Evolutionary conservation across 208 protist genomes (phyloP), one percentile per base, ranked within the genome.

Genomic region (Trypanosomatidae sp.): DNA sequence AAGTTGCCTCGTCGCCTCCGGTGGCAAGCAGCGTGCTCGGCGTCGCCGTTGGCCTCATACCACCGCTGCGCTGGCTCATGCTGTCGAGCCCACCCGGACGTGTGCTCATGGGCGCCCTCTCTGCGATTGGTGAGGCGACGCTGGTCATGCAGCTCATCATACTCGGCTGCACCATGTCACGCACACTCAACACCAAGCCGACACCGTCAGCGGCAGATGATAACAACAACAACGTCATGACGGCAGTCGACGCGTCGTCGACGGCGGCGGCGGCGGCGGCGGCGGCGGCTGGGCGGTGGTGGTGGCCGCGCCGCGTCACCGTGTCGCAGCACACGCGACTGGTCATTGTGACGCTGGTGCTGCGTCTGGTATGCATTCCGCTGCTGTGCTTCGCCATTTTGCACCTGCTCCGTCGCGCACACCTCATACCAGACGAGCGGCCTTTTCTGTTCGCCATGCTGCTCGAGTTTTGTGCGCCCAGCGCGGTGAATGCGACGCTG

Each of bases 401-500:
- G 37, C 71, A 87, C 39, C 2, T 53, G 22, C 56, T 87, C 7
- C 33, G 78, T 25, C 55, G 44, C 13, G 32, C 33, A 8, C 33
- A 52, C n/a, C n/a, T 78, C 15, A 66, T 87, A 45, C 61, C 68
- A 3, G 61, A 40, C 21, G 63, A 82, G 33, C 53, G 47, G 18
- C 65, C 72, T 0, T 82, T 82, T 42, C 39, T 87, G 15, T 41
- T 87, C 4, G 54, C 66, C n/a, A 82, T 83, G 47, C 51, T 87
- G 23, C 47, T 87, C 5, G 61, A 62, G 7, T 54, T 66, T 45
- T 70, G 64, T 43, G 75, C 77, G 10, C 77, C 77, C 11, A 58
- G 71, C 1, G 69, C 72, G 1, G 68, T 83, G 7, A 83, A 87
- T 48, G 63, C 68, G 19, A 77, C 69, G 6, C 61, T 79, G 19